Base-by-base conservation (phyloP, 1,284 basidiomycete genomes). In the Tylopilus microsporus region DNA sequence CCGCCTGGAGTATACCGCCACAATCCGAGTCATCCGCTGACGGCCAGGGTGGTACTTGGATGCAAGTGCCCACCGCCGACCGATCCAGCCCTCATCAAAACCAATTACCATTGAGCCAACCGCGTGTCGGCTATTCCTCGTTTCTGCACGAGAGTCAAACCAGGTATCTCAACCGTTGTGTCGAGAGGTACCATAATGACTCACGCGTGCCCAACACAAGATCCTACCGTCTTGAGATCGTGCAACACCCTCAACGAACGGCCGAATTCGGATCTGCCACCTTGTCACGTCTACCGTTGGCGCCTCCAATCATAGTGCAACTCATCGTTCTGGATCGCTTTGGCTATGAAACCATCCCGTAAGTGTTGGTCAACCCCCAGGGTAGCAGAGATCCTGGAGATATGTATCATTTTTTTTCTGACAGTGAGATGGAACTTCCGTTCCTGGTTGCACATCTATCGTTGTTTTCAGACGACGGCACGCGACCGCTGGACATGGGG, bases 361-460 rank as follows among this genome's bases (percentile, higher is more conserved):
- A 79, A 74, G 87, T 82, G 56, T 60, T 55, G 51, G 58, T 69
- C 39, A 58, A 25, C 56, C 50, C 63, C 63, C 63, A 65, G 58
- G 64, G 64, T 66, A 57, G 50, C 58, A 49, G 54, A 53, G 62
- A 75, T 62, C 57, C 52, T 62, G 62, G 60, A 68, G 57, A 68
- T 53, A 48, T 57, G 50, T 58, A 39, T 66, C 45, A 19, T 70
- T 66, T 57, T 48, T 53, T 45, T 48, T 49, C 41, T 65, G 59
- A 39, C 60, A 89, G 92, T 56, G 85, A 89, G 70, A 78, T 84
- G 64, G 91, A 93, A 66, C 77, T 93, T 46, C 89, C 91, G 8
- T 94, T 92, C 70, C 79, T 94, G 56, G 79, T 94, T 59, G 89
- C 89, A 37, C 88, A 92, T 67, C 73, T 92, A 55, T 87, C 87